Base-by-base conservation (phyloP, 345 rosid genomes). In the Atalantia buxifolia region DNA sequence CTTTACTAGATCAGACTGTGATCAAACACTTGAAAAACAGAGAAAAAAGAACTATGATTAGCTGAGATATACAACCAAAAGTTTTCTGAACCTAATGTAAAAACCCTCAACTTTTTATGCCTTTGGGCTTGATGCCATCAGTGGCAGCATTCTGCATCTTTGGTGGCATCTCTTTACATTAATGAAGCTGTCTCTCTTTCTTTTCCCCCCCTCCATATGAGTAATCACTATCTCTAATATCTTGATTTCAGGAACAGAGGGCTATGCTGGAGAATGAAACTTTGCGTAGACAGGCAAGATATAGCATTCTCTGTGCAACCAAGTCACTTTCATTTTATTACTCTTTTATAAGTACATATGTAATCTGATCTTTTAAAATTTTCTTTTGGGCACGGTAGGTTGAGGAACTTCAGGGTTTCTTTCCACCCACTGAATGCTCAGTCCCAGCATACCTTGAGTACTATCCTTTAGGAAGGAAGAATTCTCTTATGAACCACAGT, bases 221-320 rank as follows among this genome's bases (percentile, higher is more conserved):
- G 22, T 57, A 50, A 30, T 50, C 21, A n/a, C 30, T 64, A 31
- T 31, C 10, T 38, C 28, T 59, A 30, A 60, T 76, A 45, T 76
- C 67, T 67, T 78, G 48, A 76, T 86, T 78, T 40, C 91, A 92
- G 99, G 96, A 92, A 85, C 93, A 93, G 69, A 83, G 86, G 45
- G 93, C 96, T 35, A 82, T 85, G 89, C 86, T 91, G 82, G 98
- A 95, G 88, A 95, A 95, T 71, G 95, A 88, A 89, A 87, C 95
- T 83, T 84, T 95, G 80, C 97, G 93, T 71, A 88, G 92, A 88
- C 98, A 95, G 95, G 98, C 64, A 83, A 76, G 73, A 40, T 66
- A 66, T 62, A 24, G 21, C 78, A 63, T 85, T 73, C 70, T 77
- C 67, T 36, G 45, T 77, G 5, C 7, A 30, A 70, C 42, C 9